Evolutionary conservation across 192 early-diverging fungal species (phyloP).

Genomic region (Geranomyces variabilis): DNA sequence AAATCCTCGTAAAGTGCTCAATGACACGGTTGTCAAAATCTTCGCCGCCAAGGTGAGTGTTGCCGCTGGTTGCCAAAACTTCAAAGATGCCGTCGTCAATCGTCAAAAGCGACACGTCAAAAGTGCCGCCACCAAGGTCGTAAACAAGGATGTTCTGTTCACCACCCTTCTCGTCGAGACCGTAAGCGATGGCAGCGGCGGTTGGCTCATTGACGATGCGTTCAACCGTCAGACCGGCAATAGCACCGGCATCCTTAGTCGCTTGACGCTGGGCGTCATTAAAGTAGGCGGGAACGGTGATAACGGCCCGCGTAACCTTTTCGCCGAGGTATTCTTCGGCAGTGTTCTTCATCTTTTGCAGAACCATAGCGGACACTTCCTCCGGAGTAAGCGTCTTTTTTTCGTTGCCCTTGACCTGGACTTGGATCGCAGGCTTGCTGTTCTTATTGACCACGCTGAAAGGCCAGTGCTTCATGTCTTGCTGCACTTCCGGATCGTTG

Average conservation of each 20-base stretch:
- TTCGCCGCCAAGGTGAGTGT: slow-evolving; percentile 90
- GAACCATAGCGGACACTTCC: slow-evolving; percentile 97
- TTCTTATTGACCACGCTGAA: slow-evolving; percentile 85
- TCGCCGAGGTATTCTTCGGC: slow-evolving; percentile 86
- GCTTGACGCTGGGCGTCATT: slow-evolving; percentile 91
- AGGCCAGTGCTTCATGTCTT: slow-evolving; percentile 94
- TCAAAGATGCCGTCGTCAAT: slow-evolving; percentile 97
- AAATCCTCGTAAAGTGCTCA: slow-evolving; percentile 89
- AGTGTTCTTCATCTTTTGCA: slow-evolving; percentile 93
- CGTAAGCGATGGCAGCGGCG: slow-evolving; percentile 94
- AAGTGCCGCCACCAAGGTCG: slow-evolving; percentile 96
- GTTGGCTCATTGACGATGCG: slow-evolving; percentile 96
- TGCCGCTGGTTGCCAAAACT: slow-evolving; percentile 92
- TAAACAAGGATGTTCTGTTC: slow-evolving; percentile 94
- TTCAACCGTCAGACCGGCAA: slow-evolving; percentile 80
- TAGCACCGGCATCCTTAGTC: slow-evolving; percentile 87
- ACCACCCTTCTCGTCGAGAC: slow-evolving; percentile 86
- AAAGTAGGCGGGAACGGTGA: slow-evolving; percentile 98
- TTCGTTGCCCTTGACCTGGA: slow-evolving; percentile 81
- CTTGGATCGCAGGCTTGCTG: slow-evolving; percentile 81
- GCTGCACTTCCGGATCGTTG: slow-evolving; percentile 86
- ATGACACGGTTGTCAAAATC: slow-evolving; percentile 97
- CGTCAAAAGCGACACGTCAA: slow-evolving; percentile 96
- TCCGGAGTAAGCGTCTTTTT: slow-evolving; percentile 86
- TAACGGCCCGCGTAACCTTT: slow-evolving; percentile 89